Evolutionary conservation across 75 land plant genomes (phyloP).

Genomic region (Picea sitchensis): DNA sequence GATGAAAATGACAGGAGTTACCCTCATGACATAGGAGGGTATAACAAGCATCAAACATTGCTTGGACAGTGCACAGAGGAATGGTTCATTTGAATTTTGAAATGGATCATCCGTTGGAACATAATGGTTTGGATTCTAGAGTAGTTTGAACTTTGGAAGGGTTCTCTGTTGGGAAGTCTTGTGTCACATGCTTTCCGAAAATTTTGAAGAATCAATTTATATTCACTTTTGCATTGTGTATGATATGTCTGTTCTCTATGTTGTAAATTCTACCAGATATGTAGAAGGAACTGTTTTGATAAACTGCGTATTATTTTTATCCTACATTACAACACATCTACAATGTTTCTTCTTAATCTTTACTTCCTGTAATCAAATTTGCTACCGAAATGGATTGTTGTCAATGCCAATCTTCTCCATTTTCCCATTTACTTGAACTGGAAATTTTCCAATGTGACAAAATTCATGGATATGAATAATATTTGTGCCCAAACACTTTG

Average conservation of each 20-base stretch:
- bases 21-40: too few relatives aligned
- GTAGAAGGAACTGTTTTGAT: background rate
- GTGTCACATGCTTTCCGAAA: background rate
- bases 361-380: too few relatives aligned
- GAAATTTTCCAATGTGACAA: background rate
- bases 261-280: background rate
- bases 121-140: background rate
- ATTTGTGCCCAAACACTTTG: background rate
- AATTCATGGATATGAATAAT: slow-evolving; percentile 6
- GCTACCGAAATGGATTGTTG: background rate
- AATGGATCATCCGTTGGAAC: too few relatives aligned
- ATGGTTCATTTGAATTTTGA: too few relatives aligned
- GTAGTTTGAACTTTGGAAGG: background rate
- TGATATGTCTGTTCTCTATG: background rate
- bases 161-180: background rate
- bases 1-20: too few relatives aligned
- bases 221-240: background rate
- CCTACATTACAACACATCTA: background rate
- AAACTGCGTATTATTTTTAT: background rate
- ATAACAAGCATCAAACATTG: too few relatives aligned
- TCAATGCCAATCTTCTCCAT: background rate
- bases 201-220: background rate
- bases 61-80: too few relatives aligned
- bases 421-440: background rate
- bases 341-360: background rate